A percentile compares a stretch with the other conserved stretches of the same genome.
phyloP scores from a whole-genome alignment of 106 monocot species.

The Allium fistulosum region DNA sequence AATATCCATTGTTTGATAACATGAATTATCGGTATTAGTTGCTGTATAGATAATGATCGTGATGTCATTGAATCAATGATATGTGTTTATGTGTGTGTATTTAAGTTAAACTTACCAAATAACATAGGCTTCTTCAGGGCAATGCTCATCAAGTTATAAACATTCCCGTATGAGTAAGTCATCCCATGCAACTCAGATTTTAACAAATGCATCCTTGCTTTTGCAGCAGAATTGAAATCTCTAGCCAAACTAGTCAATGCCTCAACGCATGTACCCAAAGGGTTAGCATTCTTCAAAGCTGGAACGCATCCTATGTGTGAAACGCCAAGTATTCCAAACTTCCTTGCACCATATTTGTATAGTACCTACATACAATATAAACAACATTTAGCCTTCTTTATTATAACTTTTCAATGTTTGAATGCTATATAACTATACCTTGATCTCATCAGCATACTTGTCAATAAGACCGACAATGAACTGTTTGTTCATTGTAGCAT shows the following conservation, averaged over 20 bases:
- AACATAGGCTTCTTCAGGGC: neutral
- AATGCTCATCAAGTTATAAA: slow-evolving; percentile 1
- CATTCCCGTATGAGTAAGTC: slow-evolving; percentile 28
- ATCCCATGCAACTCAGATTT: slow-evolving; percentile 14
- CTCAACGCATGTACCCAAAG: slow-evolving; percentile 11
- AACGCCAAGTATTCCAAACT: slow-evolving; percentile 18
- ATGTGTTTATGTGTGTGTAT: too few species aligned
- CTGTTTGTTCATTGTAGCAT: neutral
- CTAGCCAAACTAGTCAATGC: slow-evolving; percentile 15
- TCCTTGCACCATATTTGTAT: slow-evolving; percentile 24
- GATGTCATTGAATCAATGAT: too few species aligned
- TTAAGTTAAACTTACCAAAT: too few species aligned
- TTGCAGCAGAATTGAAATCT: slow-evolving; percentile 12
- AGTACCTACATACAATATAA: slow-evolving; percentile 4
- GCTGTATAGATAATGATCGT: too few species aligned
- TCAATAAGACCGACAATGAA: neutral
- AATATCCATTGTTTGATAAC: too few species aligned
- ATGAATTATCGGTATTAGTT: too few species aligned
- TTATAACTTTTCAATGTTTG: too few species aligned
- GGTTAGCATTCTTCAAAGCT: slow-evolving; percentile 7
- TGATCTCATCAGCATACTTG: neutral
- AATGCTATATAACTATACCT: neutral
- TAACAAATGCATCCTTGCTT: slow-evolving; percentile 13
- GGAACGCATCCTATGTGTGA: slow-evolving; percentile 26
- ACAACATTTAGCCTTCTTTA: too few species aligned